Percentiles rank a stretch among this genome's conserved stretches.
Evolutionary conservation across 805 yeast species (phyloP).

Genomic region (Grigorovia transvaalensis): DNA sequence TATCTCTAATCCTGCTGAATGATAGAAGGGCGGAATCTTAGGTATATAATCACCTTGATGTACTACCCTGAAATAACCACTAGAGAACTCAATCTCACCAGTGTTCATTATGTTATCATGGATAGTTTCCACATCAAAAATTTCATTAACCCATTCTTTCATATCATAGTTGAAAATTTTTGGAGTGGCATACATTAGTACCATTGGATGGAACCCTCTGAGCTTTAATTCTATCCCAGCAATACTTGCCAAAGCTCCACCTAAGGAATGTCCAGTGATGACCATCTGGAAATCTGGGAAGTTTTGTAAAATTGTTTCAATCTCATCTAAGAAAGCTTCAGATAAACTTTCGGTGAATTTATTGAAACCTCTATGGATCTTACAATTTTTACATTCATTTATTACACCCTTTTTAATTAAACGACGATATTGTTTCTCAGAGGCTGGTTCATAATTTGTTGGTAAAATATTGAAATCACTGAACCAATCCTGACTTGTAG

Average conservation of each 20-base stretch:
- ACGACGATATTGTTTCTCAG: slow-evolving; percentile 16
- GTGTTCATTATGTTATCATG: slow-evolving; percentile 16
- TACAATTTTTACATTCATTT: slow-evolving; percentile 39
- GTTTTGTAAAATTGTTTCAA: slow-evolving; percentile 27
- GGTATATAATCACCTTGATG: slow-evolving; percentile 55
- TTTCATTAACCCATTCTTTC: slow-evolving; percentile 40
- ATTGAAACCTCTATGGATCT: slow-evolving; percentile 57
- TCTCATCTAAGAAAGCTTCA: slow-evolving; percentile 28
- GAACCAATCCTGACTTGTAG: slow-evolving; percentile 50
- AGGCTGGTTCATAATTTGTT: slow-evolving; percentile 38
- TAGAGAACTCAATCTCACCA: slow-evolving; percentile 16
- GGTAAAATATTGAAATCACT: slow-evolving; percentile 45
- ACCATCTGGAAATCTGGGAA: slow-evolving; percentile 41
- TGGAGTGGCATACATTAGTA: slow-evolving; percentile 55
- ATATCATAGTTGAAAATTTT: slow-evolving; percentile 47
- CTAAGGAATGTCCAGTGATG: slow-evolving; percentile 66
- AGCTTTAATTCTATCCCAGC: slow-evolving; percentile 52
- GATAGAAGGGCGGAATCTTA: slow-evolving; percentile 42
- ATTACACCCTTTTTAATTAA: slow-evolving; percentile 15
- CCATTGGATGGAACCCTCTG: slow-evolving; percentile 43
- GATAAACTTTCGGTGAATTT: slow-evolving; percentile 36
- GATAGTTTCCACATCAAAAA: slow-evolving; percentile 34
- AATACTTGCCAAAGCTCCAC: slow-evolving; percentile 59
- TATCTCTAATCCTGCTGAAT: slow-evolving; percentile 45
- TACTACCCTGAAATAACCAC: slow-evolving; percentile 44